phyloP scores from a whole-genome alignment of 805 yeast genomes.

The Clavispora santaluciae region DNA sequence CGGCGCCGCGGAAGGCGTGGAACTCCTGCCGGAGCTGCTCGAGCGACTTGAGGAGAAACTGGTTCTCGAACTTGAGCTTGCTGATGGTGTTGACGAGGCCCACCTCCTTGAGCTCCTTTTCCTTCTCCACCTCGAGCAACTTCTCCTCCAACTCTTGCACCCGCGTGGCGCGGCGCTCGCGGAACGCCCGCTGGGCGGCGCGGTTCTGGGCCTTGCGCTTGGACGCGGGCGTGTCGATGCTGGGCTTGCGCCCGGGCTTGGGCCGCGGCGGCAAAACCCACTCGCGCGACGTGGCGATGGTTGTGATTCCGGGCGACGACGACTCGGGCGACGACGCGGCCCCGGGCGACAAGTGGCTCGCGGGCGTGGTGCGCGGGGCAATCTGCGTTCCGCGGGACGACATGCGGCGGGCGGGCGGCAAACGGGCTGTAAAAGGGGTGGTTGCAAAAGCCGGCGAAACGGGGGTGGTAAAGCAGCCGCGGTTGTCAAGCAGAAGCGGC shows the following conservation, averaged over 20 bases:
- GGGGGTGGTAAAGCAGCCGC: no score
- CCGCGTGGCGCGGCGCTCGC: slow-evolving; percentile 80
- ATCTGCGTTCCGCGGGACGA: slow-evolving; percentile 14
- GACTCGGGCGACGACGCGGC: slow-evolving; percentile 15
- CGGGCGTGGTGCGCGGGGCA: slow-evolving; percentile 13
- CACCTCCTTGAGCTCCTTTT: slow-evolving; percentile 56
- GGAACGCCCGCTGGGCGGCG: slow-evolving; percentile 89
- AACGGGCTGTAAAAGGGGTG: neutral
- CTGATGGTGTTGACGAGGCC: slow-evolving; percentile 48
- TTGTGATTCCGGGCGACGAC: slow-evolving; percentile 26
- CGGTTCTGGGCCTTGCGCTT: slow-evolving; percentile 88
- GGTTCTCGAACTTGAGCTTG: slow-evolving; percentile 44
- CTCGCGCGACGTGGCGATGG: slow-evolving; percentile 53
- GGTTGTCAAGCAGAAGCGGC: no score
- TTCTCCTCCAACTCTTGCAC: slow-evolving; percentile 74
- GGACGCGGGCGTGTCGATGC: slow-evolving; percentile 74
- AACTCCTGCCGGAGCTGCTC: slow-evolving; percentile 39
- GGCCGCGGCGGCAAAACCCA: slow-evolving; percentile 63
- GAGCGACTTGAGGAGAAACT: slow-evolving; percentile 34
- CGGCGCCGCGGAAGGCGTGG: slow-evolving; percentile 10
- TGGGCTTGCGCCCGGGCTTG: slow-evolving; percentile 57
- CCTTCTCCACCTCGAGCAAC: slow-evolving; percentile 62
- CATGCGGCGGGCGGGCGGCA: slow-evolving; percentile 7
- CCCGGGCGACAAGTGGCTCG: slow-evolving; percentile 15
- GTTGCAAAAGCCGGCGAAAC: neutral